A percentile compares a stretch with the other conserved stretches of the same genome.
Evolutionary conservation across 768 basidiomycete species (phyloP).

Genomic region (Russula lepida): DNA sequence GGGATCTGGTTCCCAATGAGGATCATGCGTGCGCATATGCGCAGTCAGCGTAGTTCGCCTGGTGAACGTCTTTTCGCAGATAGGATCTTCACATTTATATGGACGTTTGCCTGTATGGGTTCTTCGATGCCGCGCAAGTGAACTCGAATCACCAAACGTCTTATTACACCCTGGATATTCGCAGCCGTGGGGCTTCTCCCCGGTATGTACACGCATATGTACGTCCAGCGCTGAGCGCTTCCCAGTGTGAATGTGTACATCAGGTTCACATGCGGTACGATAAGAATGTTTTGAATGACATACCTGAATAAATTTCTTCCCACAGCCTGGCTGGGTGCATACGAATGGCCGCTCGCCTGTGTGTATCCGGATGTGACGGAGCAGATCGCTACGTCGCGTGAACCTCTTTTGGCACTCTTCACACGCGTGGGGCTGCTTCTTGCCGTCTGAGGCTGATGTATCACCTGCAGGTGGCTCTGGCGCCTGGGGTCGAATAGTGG

Average conservation of each 20-base stretch:
- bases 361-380: conserved; percentile 82
- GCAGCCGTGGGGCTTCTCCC: conserved; percentile 87
- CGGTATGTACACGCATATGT: conserved; percentile 83
- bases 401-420: conserved; percentile 76
- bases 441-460: conserved; percentile 22
- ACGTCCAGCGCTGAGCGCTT: conserved; percentile 87
- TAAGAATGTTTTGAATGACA: conserved; percentile 14
- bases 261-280: conserved; percentile 15
- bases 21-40: conserved; percentile 85
- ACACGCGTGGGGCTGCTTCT: conserved; percentile 47
- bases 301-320: conserved; percentile 91
- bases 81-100: conserved; percentile 76
- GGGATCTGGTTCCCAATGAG: conserved; percentile 77
- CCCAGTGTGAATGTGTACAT: conserved; percentile 3
- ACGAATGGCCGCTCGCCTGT: conserved; percentile 84
- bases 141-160: conserved; percentile 87
- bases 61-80: conserved; percentile 83
- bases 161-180: conserved; percentile 83
- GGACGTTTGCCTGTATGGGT: conserved; percentile 83
- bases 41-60: conserved; percentile 76
- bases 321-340: conserved; percentile 63
- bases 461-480: conserved; percentile 25
- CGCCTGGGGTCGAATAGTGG: background rate
- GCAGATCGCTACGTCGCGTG: conserved; percentile 74
- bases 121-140: conserved; percentile 83